Conservation (phyloP, 768 basidiomycete genomes). For the Clitopilus passeckerianus region DNA sequence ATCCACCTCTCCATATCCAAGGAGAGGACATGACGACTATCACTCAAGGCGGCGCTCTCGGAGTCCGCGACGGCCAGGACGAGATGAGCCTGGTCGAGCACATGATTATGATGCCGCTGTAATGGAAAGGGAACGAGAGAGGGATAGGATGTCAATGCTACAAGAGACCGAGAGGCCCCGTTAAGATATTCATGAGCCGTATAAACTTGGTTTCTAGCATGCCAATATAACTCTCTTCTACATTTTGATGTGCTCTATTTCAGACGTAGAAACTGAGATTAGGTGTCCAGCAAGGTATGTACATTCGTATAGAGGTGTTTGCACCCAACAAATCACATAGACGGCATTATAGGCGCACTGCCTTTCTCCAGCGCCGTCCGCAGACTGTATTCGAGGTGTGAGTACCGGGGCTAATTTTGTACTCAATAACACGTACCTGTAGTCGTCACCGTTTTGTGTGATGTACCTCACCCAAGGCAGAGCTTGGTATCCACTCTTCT, state of each 20-base stretch:
- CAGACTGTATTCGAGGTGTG: conserved; percentile 32
- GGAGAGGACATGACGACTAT: conserved; percentile 1
- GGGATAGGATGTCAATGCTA: conserved; percentile 42
- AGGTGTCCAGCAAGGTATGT: background rate
- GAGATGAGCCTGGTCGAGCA: conserved; percentile 9
- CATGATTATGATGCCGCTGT: conserved; percentile 14
- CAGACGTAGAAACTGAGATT: background rate
- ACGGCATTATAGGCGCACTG: conserved; percentile 56
- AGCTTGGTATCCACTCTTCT: conserved; percentile 97
- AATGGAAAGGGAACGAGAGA: conserved; percentile 24
- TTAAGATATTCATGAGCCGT: background rate
- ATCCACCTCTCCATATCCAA: conserved; percentile 2
- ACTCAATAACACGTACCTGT: conserved; percentile 51
- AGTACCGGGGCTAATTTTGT: too few species aligned
- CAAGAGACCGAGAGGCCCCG: conserved; percentile 22
- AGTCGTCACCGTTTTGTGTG: conserved; percentile 88
- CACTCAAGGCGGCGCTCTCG: conserved; percentile 1
- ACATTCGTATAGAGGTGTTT: background rate
- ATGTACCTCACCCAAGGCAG: conserved; percentile 96
- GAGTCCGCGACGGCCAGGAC: background rate
- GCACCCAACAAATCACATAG: background rate
- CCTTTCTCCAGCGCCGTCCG: conserved; percentile 75
- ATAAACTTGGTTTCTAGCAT: background rate
- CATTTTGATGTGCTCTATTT: too few species aligned
- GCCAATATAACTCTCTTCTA: too few species aligned